phyloP scores from a whole-genome alignment of 495 filamentous ascomycete genomes.

The Penicillium nucicola region DNA sequence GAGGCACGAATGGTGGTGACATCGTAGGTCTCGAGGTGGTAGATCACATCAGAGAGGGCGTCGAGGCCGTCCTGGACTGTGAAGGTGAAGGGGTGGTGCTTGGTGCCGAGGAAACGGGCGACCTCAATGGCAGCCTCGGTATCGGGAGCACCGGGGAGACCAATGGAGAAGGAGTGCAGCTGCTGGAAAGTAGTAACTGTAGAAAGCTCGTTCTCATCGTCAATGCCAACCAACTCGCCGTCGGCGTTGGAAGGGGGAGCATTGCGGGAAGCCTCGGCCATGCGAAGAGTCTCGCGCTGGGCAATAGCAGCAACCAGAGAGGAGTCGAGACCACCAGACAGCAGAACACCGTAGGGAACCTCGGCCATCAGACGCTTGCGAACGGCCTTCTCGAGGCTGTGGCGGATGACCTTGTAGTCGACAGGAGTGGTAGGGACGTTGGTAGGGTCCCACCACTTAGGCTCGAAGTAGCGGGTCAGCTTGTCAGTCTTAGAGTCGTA shows the following conservation, averaged over 20 bases:
- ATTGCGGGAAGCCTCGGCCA: constrained; percentile 55
- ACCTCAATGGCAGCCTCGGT: constrained; percentile 85
- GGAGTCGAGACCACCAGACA: constrained; percentile 95
- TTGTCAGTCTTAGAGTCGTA: constrained; percentile 87
- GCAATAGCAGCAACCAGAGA: constrained; percentile 94
- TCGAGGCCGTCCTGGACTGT: constrained; percentile 95
- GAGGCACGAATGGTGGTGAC: constrained; percentile 98
- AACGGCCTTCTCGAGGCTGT: constrained; percentile 83
- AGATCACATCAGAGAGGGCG: constrained; percentile 94
- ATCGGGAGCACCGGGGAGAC: constrained; percentile 86
- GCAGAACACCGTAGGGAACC: constrained; percentile 92
- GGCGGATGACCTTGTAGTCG: constrained; percentile 75
- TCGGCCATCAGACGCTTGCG: constrained; percentile 98
- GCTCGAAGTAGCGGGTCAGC: constrained; percentile 83
- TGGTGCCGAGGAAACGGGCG: constrained; percentile 91
- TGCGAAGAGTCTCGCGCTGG: constrained; percentile 79
- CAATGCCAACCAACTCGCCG: constrained; percentile 83
- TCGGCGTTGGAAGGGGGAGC: constrained; percentile 42
- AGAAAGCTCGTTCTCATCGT: constrained; percentile 81
- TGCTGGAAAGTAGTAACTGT: constrained; percentile 91
- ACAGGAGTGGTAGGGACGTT: constrained; percentile 74
- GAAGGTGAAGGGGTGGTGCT: constrained; percentile 97
- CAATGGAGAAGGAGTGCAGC: constrained; percentile 97
- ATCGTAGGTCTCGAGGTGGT: constrained; percentile 95
- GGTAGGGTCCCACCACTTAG: constrained; percentile 84